Conservation (phyloP, 2,329 filamentous ascomycete species). For the Escovopsis sp. region DNA sequence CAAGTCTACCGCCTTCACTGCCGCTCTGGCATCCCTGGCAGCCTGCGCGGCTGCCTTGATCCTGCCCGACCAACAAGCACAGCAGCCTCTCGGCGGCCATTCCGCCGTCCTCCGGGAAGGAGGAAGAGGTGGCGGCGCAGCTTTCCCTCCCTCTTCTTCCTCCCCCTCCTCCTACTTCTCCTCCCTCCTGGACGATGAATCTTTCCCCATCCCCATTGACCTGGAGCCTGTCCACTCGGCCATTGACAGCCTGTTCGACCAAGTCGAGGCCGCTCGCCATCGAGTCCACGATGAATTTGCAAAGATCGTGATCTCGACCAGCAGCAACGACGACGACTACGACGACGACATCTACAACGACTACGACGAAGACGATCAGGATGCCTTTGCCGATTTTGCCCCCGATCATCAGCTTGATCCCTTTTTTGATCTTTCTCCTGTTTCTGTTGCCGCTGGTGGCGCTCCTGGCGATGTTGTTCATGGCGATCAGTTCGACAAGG, state of each 20-base stretch:
- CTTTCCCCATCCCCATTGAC: not conserved
- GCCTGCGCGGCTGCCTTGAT: conserved; percentile 4
- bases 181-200: not conserved
- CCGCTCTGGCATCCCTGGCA: conserved; percentile 4
- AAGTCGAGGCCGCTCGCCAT: conserved; percentile 1
- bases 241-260: conserved; percentile 3
- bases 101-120: too few species aligned
- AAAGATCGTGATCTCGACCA: not conserved
- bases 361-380: not conserved
- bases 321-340: not conserved
- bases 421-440: too few species aligned
- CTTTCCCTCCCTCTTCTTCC: too few species aligned
- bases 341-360: conserved; percentile 1
- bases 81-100: conserved; percentile 3
- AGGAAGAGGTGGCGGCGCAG: too few species aligned
- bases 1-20: conserved; percentile 1
- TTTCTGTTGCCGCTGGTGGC: too few species aligned
- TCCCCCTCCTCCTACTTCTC: too few species aligned
- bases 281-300: conserved; percentile 5
- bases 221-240: not conserved
- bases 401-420: too few species aligned
- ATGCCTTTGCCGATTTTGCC: too few species aligned
- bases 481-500: not conserved
- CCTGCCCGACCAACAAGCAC: conserved; percentile 3
- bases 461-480: not conserved